Percentiles rank a stretch among this genome's conserved stretches.
Conservation (phyloP, 192 early-diverging fungal genomes). For the Linnemannia exigua region DNA sequence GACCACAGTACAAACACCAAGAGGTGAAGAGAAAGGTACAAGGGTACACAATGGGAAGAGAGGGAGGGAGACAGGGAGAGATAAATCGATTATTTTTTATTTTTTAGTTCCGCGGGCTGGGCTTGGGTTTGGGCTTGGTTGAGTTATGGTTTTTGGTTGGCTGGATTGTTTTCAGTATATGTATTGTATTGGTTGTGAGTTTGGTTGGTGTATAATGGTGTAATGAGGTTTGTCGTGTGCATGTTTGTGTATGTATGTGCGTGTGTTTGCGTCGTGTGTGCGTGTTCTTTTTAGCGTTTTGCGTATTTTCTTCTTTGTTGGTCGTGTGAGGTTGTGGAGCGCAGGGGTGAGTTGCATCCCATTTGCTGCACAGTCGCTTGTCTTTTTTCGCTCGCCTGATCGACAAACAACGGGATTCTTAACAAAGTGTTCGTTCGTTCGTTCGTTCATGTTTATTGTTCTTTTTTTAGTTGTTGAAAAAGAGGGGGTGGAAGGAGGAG, state of each 20-base stretch:
- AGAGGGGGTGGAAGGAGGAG: not conserved
- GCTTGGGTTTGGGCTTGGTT: not conserved
- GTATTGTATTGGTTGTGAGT: not conserved
- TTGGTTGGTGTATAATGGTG: not conserved
- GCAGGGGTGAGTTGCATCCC: not conserved
- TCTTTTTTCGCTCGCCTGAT: not conserved
- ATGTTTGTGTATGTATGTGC: not conserved
- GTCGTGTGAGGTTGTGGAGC: constrained; percentile 7
- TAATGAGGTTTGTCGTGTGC: constrained; percentile 7
- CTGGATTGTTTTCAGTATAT: not conserved
- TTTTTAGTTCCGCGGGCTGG: constrained; percentile 11
- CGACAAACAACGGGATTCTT: not conserved
- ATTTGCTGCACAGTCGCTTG: constrained; percentile 1
- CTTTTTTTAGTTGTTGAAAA: not conserved
- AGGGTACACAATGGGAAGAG: not conserved
- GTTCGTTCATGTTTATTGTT: no score
- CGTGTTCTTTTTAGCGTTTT: no score
- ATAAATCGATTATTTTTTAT: not conserved
- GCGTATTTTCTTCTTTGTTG: not conserved
- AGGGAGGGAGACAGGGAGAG: not conserved
- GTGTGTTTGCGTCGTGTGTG: not conserved
- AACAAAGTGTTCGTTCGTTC: not conserved
- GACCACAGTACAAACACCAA: not conserved
- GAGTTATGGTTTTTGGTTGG: not conserved
- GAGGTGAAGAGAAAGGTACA: not conserved